Percentiles rank a stretch among this genome's conserved stretches.
Evolutionary conservation across 345 rosid species (phyloP).

Genomic region (Gossypioides kirkii): DNA sequence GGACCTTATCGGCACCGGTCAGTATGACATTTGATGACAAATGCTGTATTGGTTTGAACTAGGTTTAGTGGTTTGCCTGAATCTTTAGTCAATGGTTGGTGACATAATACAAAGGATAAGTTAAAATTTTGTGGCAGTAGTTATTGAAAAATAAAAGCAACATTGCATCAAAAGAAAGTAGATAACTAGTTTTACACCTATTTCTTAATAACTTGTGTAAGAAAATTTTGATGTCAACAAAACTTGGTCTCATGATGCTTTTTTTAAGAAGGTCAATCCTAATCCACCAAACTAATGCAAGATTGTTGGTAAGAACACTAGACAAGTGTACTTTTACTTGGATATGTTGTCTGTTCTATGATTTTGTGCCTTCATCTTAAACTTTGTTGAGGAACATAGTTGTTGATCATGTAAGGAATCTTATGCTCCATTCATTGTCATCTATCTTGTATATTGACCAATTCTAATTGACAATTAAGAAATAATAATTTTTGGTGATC

Average conservation of each 20-base stretch:
- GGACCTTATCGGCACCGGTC: not conserved
- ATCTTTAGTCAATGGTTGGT: conserved; percentile 9
- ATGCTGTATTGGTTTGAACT: not conserved
- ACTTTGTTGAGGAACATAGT: not conserved
- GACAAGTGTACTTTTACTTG: not conserved
- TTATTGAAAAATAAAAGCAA: not conserved
- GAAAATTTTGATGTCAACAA: not conserved
- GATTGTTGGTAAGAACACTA: not conserved
- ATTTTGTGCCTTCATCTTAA: not conserved
- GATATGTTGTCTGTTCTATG: not conserved
- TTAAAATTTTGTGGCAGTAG: not conserved
- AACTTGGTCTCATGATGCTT: not conserved
- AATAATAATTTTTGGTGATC: no score
- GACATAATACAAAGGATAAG: not conserved
- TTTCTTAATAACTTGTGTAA: not conserved
- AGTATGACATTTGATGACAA: not conserved
- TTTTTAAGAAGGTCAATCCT: conserved; percentile 5
- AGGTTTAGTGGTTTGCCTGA: no score
- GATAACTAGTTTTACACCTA: not conserved
- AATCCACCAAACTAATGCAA: conserved; percentile 9
- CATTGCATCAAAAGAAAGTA: not conserved
- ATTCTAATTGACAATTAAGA: not conserved
- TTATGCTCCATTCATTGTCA: not conserved
- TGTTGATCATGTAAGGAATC: not conserved
- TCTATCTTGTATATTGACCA: no score